phyloP scores from a whole-genome alignment of 805 yeast genomes.

The Wickerhamiella alocasiicola region DNA sequence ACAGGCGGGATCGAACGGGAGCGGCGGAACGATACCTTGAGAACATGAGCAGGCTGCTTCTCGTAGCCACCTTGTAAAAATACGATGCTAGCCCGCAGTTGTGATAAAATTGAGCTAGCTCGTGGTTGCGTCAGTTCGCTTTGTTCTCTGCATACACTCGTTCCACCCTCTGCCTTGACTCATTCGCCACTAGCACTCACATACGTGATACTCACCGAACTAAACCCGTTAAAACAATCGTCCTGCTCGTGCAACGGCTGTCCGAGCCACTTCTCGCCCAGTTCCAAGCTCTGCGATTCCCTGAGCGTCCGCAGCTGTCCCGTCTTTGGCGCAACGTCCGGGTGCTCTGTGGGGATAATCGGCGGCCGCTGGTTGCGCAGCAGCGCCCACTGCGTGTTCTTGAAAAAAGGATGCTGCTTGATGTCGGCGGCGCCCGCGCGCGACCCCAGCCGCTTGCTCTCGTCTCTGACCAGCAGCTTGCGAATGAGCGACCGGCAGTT shows the following conservation, averaged over 20 bases:
- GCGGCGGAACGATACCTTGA: no score
- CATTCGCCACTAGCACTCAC: no score
- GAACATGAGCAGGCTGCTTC: no score
- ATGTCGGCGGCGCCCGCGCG: constrained; percentile 91
- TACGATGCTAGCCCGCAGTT: no score
- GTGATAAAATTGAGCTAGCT: no score
- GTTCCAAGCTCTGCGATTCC: constrained; percentile 20
- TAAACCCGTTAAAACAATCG: constrained; percentile 21
- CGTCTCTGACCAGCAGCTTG: constrained; percentile 79
- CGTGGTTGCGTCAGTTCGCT: no score
- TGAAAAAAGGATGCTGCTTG: constrained; percentile 83
- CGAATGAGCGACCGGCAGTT: constrained; percentile 68
- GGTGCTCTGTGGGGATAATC: constrained; percentile 64
- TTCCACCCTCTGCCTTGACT: no score
- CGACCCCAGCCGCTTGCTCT: constrained; percentile 77
- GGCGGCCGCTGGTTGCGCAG: constrained; percentile 90
- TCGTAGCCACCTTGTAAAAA: no score
- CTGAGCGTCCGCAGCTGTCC: constrained; percentile 11
- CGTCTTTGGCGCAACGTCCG: background rate
- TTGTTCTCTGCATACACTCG: no score
- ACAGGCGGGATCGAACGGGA: no score
- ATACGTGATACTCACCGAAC: constrained; percentile 22
- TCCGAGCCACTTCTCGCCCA: constrained; percentile 21
- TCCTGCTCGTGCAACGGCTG: constrained; percentile 15
- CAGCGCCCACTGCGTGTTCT: constrained; percentile 88